Base-by-base conservation (phyloP, 352 stramenopile genomes). In the Phytophthora kernoviae region DNA sequence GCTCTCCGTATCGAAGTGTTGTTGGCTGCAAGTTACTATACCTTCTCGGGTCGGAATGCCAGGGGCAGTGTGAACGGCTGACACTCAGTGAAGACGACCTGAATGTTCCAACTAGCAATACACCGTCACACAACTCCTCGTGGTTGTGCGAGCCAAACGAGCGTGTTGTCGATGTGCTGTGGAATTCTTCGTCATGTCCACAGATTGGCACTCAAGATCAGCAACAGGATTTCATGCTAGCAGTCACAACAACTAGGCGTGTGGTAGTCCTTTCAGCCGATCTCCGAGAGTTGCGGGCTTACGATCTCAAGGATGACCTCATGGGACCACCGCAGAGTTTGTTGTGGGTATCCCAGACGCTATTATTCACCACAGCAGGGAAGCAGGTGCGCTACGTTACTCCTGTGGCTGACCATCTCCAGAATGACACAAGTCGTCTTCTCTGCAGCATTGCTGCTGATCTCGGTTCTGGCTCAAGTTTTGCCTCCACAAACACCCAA, bases 311-410 rank as follows among this genome's bases (percentile, higher is more conserved):
- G 4, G 30, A 10, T 5, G 74, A 88, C 22, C 62, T 90, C 5
- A 42, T 64, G 1, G 58, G 62, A 12, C 20, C 55, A 9, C 79
- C 81, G 0, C 66, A 82, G 36, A 88, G 74, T 57, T 41, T 87
- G 32, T 43, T 94, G 2, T 94, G 86, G 86, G 60, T 94, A 30
- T 82, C 68, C 2, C 81, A 91, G 34, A 79, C 83, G 24, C 57
- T 94, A 21, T 39, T 89, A 20, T 79, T 88, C 49, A 70, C 67
- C n/a, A 90, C 86, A 9, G 55, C 56, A 4, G 53, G 57, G 33
- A 55, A 71, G 11, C 80, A 88, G 42, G 18, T 94, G 9, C 71
- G 79, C 30, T 87, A 87, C 17, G 20, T 88, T 20, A 79, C 80
- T 27, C 81, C 82, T 1, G 33, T 87, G 12, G 45, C 33, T 4